Evolutionary conservation across 768 basidiomycete genomes (phyloP).

Genomic region (Naematelia encephala): DNA sequence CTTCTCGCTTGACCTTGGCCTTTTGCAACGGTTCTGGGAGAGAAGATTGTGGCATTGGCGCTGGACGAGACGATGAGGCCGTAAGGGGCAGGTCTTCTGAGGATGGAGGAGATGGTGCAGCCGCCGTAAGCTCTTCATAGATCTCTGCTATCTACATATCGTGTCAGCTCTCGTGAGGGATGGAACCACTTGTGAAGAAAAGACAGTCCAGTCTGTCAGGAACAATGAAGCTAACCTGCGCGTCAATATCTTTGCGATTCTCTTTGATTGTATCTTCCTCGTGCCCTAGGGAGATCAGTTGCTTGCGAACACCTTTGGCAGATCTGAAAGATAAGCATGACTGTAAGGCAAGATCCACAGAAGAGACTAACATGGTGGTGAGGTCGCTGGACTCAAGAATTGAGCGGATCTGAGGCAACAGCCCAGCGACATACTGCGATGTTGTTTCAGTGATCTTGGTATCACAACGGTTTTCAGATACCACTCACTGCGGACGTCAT

Average conservation of each 20-base stretch:
- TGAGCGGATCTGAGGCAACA: constrained; percentile 1
- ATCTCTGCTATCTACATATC: constrained; percentile 31
- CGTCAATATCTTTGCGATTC: constrained; percentile 67
- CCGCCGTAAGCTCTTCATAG: constrained; percentile 36
- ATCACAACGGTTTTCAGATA: background rate
- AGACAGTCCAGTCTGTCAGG: constrained; percentile 20
- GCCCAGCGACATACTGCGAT: background rate
- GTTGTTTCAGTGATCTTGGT: background rate
- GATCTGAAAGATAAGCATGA: constrained; percentile 25
- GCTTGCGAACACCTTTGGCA: constrained; percentile 82
- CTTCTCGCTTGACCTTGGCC: constrained; percentile 21
- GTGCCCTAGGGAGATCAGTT: constrained; percentile 54
- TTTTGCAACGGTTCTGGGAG: constrained; percentile 22
- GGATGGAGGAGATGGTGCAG: constrained; percentile 12
- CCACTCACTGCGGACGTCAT: background rate
- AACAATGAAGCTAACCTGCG: constrained; percentile 57
- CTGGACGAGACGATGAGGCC: constrained; percentile 8
- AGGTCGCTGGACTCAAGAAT: background rate
- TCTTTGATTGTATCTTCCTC: constrained; percentile 63
- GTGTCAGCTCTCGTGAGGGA: constrained; percentile 25
- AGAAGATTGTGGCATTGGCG: constrained; percentile 21
- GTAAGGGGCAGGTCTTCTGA: constrained; percentile 17
- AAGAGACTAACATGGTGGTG: background rate
- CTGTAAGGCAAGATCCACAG: background rate
- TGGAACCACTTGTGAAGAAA: no score